A percentile compares a stretch with the other conserved stretches of the same genome.
phyloP scores from a whole-genome alignment of 2,329 filamentous ascomycete species.

The Elsinoe necatrix region DNA sequence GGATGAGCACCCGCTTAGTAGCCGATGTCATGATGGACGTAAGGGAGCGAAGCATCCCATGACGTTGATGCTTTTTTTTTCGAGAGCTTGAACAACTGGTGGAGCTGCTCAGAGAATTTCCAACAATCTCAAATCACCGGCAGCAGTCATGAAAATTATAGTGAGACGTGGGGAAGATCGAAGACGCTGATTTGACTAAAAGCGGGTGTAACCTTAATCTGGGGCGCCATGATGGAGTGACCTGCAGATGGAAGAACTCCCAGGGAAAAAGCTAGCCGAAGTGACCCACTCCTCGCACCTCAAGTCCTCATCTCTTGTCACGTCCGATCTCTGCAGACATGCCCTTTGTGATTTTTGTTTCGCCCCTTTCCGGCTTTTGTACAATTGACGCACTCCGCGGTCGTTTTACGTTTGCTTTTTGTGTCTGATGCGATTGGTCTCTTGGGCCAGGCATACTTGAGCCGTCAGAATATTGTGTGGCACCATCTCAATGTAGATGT shows the following conservation, averaged over 20 bases:
- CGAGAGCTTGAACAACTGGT: not conserved
- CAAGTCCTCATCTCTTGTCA: not conserved
- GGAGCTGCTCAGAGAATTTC: not conserved
- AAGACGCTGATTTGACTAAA: not conserved
- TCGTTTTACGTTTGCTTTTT: not conserved
- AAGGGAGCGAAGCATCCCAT: conserved; percentile 35
- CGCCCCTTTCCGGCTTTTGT: not conserved
- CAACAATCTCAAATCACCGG: not conserved
- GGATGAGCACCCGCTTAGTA: conserved; percentile 65
- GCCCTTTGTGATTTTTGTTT: not conserved
- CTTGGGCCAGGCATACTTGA: not conserved
- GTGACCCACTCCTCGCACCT: not conserved
- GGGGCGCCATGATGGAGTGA: not conserved
- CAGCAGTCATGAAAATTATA: conserved; percentile 8
- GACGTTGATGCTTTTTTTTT: not conserved
- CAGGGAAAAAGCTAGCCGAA: not conserved
- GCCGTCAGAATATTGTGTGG: not conserved
- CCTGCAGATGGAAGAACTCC: not conserved
- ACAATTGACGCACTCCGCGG: not conserved
- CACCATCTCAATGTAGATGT: not conserved
- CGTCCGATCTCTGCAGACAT: not conserved
- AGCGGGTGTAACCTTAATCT: not conserved
- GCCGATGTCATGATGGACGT: conserved; percentile 27
- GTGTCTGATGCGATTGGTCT: not conserved
- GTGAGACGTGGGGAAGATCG: conserved; percentile 11